These are phyloP conservation scores for Ascochyta fabae DNA, from an alignment of 2,329 filamentous ascomycete genomes.

Conservation along the genomic window DNA sequence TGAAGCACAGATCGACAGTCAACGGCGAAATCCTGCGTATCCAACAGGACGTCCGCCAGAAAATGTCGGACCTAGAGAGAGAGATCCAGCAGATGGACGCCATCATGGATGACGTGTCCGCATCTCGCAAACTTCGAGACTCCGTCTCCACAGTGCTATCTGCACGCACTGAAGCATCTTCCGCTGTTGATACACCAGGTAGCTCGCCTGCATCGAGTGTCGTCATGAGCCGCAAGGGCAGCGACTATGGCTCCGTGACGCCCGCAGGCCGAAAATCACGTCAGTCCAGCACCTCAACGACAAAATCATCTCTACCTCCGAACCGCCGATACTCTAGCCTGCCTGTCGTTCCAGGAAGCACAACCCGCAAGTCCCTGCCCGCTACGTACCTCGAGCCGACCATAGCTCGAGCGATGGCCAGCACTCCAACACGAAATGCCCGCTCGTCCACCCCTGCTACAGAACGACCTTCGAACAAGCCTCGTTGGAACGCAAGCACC, in stretches of 20 bases:
- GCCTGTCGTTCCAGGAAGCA: slow-evolving; percentile 42
- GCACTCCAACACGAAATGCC: slow-evolving; percentile 31
- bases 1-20: slow-evolving; percentile 91
- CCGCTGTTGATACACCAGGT: slow-evolving; percentile 66
- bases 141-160: slow-evolving; percentile 93
- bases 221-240: slow-evolving; percentile 60
- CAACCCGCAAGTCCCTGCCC: slow-evolving; percentile 31
- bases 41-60: slow-evolving; percentile 82
- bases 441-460: slow-evolving; percentile 37
- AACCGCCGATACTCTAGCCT: slow-evolving; percentile 58
- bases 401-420: slow-evolving; percentile 34
- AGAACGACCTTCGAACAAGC: slow-evolving; percentile 40
- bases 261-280: slow-evolving; percentile 57
- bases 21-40: slow-evolving; percentile 93
- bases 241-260: slow-evolving; percentile 54
- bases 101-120: slow-evolving; percentile 71
- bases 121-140: slow-evolving; percentile 80
- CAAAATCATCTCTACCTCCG: slow-evolving; percentile 49
- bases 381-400: slow-evolving; percentile 27
- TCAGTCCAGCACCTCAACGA: slow-evolving; percentile 54
- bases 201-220: slow-evolving; percentile 72
- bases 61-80: slow-evolving; percentile 77
- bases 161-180: slow-evolving; percentile 72
- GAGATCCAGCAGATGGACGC: slow-evolving; percentile 80
- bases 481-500: slow-evolving; percentile 49